Conservation (phyloP, 2,329 filamentous ascomycete species). For the Curvularia eragrostidis region DNA sequence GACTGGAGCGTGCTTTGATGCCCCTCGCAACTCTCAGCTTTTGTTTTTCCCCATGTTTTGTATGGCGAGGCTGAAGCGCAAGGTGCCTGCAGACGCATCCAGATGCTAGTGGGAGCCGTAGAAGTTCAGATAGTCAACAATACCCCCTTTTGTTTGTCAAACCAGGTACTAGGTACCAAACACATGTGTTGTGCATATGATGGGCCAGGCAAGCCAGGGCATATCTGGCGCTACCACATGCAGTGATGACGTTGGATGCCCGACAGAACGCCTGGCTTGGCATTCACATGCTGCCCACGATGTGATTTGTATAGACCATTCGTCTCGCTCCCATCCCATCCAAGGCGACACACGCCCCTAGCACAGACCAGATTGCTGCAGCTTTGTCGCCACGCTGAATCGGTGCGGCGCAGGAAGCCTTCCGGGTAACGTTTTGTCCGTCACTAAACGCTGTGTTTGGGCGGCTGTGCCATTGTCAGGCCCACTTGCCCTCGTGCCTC, state of each 20-base stretch:
- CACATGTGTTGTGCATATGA: background rate
- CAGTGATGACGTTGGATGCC: constrained; percentile 10
- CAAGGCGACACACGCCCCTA: constrained; percentile 22
- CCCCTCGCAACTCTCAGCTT: constrained; percentile 12
- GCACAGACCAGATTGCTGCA: constrained; percentile 7
- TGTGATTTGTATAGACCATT: constrained; percentile 28
- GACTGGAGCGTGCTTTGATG: constrained; percentile 32
- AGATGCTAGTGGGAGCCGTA: constrained; percentile 7
- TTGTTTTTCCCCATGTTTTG: constrained; percentile 14
- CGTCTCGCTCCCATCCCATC: constrained; percentile 22
- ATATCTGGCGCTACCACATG: constrained; percentile 8
- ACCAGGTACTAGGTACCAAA: background rate
- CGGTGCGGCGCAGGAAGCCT: background rate
- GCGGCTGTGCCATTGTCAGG: constrained; percentile 5
- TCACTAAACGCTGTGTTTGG: background rate
- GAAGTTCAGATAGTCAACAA: constrained; percentile 20
- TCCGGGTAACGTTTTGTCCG: background rate
- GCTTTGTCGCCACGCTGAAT: constrained; percentile 12
- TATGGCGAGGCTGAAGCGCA: constrained; percentile 10
- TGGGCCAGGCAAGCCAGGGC: background rate
- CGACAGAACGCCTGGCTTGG: constrained; percentile 25
- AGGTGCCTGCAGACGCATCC: constrained; percentile 9
- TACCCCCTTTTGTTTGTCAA: constrained; percentile 15
- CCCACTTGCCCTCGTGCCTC: constrained; percentile 5
- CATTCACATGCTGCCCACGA: constrained; percentile 33